Percentiles rank a stretch among this genome's conserved stretches.
Evolutionary conservation across 805 yeast species (phyloP).

Genomic region (Candida xiaguanensis): DNA sequence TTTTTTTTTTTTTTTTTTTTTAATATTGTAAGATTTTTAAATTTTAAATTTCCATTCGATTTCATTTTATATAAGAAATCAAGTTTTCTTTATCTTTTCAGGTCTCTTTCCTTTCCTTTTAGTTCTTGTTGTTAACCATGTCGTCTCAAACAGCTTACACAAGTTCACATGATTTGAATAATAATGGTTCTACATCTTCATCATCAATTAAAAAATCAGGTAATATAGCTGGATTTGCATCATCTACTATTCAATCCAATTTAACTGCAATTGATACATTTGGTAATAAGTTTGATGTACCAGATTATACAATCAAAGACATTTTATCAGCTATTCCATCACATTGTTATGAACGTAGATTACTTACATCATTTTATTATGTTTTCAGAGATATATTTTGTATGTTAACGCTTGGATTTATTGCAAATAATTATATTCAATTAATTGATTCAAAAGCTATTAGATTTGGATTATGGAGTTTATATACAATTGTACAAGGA

Average conservation of each 20-base stretch:
- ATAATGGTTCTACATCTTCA: not conserved
- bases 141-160: conserved; percentile 9
- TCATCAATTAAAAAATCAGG: conserved; percentile 25
- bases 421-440: conserved; percentile 51
- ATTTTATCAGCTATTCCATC: conserved; percentile 68
- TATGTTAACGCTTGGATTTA: conserved; percentile 46
- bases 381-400: conserved; percentile 63
- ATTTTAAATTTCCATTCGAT: conserved; percentile 2
- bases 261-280: conserved; percentile 52
- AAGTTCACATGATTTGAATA: conserved; percentile 11
- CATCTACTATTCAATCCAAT: conserved; percentile 7
- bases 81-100: not conserved
- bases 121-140: conserved; percentile 2
- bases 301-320: conserved; percentile 74
- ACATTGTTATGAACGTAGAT: conserved; percentile 67
- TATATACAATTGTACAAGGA: conserved; percentile 54
- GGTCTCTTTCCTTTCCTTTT: not conserved
- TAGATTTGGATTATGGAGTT: conserved; percentile 58
- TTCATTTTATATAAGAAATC: too few relatives aligned
- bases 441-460: conserved; percentile 36
- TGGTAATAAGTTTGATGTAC: conserved; percentile 69
- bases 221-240: conserved; percentile 37
- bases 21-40: not conserved
- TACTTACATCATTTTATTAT: conserved; percentile 53
- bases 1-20: conserved; percentile 3